Evolutionary conservation across 257 asterid genomes (phyloP).

Genomic region (Solanum lycopersicoides): DNA sequence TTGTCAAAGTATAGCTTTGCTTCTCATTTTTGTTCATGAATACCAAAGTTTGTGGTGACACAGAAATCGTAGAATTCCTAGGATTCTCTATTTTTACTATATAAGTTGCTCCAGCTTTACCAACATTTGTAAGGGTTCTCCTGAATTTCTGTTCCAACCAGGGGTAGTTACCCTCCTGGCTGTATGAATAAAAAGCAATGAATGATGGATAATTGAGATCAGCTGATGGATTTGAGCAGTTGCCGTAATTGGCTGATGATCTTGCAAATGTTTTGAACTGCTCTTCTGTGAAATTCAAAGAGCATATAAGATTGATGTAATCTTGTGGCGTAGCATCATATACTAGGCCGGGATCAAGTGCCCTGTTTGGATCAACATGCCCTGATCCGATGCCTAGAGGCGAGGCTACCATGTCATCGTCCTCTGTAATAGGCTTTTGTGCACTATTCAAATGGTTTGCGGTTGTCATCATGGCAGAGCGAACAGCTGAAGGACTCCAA

Average conservation of each 20-base stretch:
- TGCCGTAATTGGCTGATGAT: neutral
- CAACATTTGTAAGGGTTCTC: neutral
- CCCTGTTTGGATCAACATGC: neutral
- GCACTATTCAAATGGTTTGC: slow-evolving; percentile 1
- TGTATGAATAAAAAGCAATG: neutral
- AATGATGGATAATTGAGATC: neutral
- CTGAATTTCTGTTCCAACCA: neutral
- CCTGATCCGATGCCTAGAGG: neutral
- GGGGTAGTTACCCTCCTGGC: neutral
- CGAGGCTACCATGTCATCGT: neutral
- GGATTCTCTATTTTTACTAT: neutral
- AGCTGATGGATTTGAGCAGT: neutral
- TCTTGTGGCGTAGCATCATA: neutral
- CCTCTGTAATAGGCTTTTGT: neutral
- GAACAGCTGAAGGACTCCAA: slow-evolving; percentile 3
- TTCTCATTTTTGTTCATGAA: neutral
- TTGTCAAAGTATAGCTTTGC: neutral
- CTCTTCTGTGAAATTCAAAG: neutral
- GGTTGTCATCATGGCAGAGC: slow-evolving; percentile 15
- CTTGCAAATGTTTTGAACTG: neutral
- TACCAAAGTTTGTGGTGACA: neutral
- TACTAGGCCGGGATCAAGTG: neutral
- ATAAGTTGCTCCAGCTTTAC: neutral
- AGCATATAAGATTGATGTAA: neutral
- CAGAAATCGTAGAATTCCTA: neutral